These are phyloP conservation scores for Rhizopogon vesiculosus DNA, from an alignment of 768 basidiomycete species.

Conservation along the genomic window DNA sequence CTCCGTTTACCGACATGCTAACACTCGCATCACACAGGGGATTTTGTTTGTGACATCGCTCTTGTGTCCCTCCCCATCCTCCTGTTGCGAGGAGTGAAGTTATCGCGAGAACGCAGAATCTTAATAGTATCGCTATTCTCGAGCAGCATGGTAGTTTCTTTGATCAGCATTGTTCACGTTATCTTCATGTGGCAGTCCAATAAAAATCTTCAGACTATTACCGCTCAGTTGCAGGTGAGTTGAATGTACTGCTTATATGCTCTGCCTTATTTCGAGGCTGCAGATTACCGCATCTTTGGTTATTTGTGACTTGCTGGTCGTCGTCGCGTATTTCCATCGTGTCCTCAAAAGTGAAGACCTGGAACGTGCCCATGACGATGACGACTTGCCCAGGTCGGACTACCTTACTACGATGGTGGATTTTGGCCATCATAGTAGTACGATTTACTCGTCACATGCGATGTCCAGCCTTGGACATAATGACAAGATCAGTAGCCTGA, in stretches of 20 bases:
- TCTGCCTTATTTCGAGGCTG: not conserved
- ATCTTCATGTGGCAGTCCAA: constrained; percentile 4
- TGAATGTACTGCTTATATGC: not conserved
- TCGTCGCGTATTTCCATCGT: not conserved
- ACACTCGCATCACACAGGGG: constrained; percentile 3
- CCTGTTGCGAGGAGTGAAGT: constrained; percentile 4
- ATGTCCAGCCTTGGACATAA: too few species aligned
- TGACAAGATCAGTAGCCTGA: too few species aligned
- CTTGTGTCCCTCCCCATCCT: constrained; percentile 7
- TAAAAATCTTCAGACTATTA: too few species aligned
- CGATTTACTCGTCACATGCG: too few species aligned
- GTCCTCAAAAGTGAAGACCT: not conserved
- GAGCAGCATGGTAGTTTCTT: constrained; percentile 4
- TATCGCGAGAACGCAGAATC: constrained; percentile 4
- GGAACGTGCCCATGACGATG: too few species aligned
- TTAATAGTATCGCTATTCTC: constrained; percentile 5
- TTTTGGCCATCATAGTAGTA: too few species aligned
- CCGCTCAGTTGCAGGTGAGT: too few species aligned
- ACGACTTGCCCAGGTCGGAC: too few species aligned
- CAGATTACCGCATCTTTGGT: constrained; percentile 1
- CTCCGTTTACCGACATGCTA: too few species aligned
- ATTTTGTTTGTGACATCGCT: constrained; percentile 7
- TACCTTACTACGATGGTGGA: too few species aligned
- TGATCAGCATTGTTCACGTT: constrained; percentile 9
- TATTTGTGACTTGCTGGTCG: not conserved